A percentile compares a stretch with the other conserved stretches of the same genome.
Conservation (phyloP, 176 grass and related monocot species). For the Bothriochloa decipiens region DNA sequence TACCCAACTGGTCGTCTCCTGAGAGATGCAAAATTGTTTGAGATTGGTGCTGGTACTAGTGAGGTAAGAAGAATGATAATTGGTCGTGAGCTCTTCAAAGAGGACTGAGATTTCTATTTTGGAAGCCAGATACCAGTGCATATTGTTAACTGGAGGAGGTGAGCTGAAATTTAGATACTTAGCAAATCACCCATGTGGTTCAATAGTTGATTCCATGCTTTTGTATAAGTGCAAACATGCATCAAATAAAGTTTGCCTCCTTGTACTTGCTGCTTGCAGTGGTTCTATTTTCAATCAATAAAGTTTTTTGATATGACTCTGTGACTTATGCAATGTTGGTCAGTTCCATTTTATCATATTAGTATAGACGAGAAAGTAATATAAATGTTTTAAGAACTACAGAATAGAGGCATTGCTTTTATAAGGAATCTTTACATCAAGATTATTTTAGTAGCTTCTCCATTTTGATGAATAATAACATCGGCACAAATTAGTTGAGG, state of each 20-base stretch:
- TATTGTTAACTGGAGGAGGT: slow-evolving; percentile 38
- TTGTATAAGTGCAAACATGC: slow-evolving; percentile 35
- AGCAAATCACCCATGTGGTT: background rate
- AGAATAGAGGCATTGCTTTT: slow-evolving; percentile 3
- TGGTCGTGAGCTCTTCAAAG: slow-evolving; percentile 93
- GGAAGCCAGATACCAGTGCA: slow-evolving; percentile 30
- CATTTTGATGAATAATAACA: background rate
- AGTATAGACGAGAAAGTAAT: background rate
- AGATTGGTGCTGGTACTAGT: slow-evolving; percentile 99
- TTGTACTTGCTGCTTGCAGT: slow-evolving; percentile 26
- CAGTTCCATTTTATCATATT: slow-evolving; percentile 18
- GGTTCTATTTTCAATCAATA: slow-evolving; percentile 6
- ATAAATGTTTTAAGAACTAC: background rate
- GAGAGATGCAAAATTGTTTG: slow-evolving; percentile 97
- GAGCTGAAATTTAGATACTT: slow-evolving; percentile 40
- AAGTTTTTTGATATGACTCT: background rate
- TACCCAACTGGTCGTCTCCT: slow-evolving; percentile 96
- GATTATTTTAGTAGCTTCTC: slow-evolving; percentile 6
- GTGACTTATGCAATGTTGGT: background rate
- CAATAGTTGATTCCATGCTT: background rate
- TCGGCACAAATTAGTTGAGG: background rate
- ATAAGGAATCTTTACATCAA: background rate
- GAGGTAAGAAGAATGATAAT: slow-evolving; percentile 98
- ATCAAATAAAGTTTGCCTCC: slow-evolving; percentile 40
- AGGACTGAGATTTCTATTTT: slow-evolving; percentile 52